These are phyloP conservation scores for Tricholoma terreum DNA, from an alignment of 768 basidiomycete species.

Conservation along the genomic window DNA sequence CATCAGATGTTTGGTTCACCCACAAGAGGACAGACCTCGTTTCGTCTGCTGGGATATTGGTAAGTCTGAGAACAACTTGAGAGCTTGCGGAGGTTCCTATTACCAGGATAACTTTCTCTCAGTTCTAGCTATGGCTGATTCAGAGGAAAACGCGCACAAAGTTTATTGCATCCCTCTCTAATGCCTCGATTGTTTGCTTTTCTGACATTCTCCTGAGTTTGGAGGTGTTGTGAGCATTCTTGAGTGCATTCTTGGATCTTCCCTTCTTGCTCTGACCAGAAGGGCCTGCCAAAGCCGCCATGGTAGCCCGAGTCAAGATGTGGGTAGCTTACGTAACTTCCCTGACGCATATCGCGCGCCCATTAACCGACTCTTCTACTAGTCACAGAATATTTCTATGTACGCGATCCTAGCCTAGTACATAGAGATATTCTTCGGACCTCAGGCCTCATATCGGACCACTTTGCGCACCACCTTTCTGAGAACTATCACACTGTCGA, in stretches of 20 bases:
- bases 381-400: too few relatives aligned
- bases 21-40: conserved; percentile 44
- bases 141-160: conserved; percentile 38
- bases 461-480: too few relatives aligned
- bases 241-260: conserved; percentile 6
- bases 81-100: conserved; percentile 49
- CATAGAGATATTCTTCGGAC: too few relatives aligned
- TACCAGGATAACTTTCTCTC: conserved; percentile 1
- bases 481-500: too few relatives aligned
- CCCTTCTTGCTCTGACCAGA: conserved; percentile 9
- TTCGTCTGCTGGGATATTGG: conserved; percentile 78
- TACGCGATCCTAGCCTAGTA: too few relatives aligned
- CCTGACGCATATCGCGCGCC: too few relatives aligned
- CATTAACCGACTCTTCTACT: too few relatives aligned
- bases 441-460: too few relatives aligned
- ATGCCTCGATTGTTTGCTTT: conserved; percentile 46
- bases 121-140: background rate
- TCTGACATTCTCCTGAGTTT: conserved; percentile 44
- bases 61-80: conserved; percentile 65
- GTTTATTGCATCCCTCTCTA: conserved; percentile 46
- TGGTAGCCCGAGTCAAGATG: too few relatives aligned
- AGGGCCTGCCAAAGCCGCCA: too few relatives aligned
- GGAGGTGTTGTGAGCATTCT: conserved; percentile 8
- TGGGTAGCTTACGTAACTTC: too few relatives aligned
- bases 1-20: background rate